A percentile compares a stretch with the other conserved stretches of the same genome.
These are phyloP conservation scores for Litchi chinensis DNA, from an alignment of 345 rosid species.

Conservation along the genomic window DNA sequence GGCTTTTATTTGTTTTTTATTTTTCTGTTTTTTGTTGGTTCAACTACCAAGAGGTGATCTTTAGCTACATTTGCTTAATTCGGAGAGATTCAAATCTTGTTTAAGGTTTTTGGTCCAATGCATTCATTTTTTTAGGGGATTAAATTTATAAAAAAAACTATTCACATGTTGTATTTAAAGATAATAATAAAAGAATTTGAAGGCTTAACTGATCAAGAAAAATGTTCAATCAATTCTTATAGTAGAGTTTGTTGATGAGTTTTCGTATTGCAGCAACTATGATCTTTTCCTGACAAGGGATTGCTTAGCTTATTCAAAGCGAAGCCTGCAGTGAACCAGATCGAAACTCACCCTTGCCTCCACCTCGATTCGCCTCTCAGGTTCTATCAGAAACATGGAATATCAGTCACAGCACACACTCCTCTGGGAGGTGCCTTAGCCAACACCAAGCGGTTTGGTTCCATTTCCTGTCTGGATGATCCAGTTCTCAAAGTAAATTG, in stretches of 20 bases:
- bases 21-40: too few relatives aligned
- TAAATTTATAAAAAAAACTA: too few relatives aligned
- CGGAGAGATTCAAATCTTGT: too few relatives aligned
- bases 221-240: background rate
- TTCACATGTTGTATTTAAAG: too few relatives aligned
- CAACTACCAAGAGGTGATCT: too few relatives aligned
- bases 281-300: slow-evolving; percentile 62
- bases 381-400: slow-evolving; percentile 81
- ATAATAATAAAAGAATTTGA: too few relatives aligned
- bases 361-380: slow-evolving; percentile 80
- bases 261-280: slow-evolving; percentile 62
- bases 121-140: too few relatives aligned
- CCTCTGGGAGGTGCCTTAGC: slow-evolving; percentile 80
- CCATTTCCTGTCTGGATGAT: slow-evolving; percentile 62
- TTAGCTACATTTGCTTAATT: too few relatives aligned
- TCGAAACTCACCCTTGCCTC: slow-evolving; percentile 87
- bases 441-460: slow-evolving; percentile 68
- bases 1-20: too few relatives aligned
- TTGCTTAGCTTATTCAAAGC: slow-evolving; percentile 56
- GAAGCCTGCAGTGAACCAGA: slow-evolving; percentile 66
- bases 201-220: too few relatives aligned
- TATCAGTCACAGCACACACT: slow-evolving; percentile 84
- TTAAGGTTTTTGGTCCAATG: too few relatives aligned
- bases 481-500: slow-evolving; percentile 41
- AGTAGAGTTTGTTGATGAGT: slow-evolving; percentile 16